Percentiles rank a stretch among this genome's conserved stretches.
Conservation (phyloP, 2,329 filamentous ascomycete genomes). For the Coniochaeta hoffmannii region DNA sequence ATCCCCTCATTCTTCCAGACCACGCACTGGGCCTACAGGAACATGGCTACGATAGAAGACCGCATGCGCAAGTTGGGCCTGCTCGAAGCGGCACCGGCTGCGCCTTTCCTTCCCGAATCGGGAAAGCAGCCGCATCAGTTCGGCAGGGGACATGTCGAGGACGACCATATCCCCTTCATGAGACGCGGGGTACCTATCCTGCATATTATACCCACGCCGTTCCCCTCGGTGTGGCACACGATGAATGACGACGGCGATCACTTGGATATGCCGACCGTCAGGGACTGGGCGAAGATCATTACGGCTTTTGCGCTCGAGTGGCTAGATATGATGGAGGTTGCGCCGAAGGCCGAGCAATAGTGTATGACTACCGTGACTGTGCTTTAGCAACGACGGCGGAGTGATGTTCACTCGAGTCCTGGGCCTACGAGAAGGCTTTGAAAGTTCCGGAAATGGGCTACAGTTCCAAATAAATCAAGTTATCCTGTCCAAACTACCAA, state of each 20-base stretch:
- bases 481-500: not conserved
- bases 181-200: constrained; percentile 79
- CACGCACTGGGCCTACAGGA: constrained; percentile 88
- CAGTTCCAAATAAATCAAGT: not conserved
- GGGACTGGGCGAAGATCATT: constrained; percentile 82
- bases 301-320: constrained; percentile 84
- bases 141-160: constrained; percentile 51
- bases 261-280: constrained; percentile 69
- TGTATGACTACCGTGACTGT: not conserved
- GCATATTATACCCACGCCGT: constrained; percentile 80
- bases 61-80: constrained; percentile 61
- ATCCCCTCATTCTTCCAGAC: constrained; percentile 83
- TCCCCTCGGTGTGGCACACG: constrained; percentile 81
- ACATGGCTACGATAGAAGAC: constrained; percentile 65
- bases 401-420: not conserved
- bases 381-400: not conserved
- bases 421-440: not conserved
- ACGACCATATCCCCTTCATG: constrained; percentile 93
- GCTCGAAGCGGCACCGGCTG: constrained; percentile 46
- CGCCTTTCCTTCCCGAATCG: constrained; percentile 18
- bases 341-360: constrained; percentile 11
- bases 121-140: constrained; percentile 38
- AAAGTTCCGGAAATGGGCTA: not conserved
- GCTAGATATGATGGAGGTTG: constrained; percentile 62
- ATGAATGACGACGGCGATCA: constrained; percentile 78